phyloP scores from a whole-genome alignment of 169 alveolate genomes.

The Plasmodium cynomolgi region DNA sequence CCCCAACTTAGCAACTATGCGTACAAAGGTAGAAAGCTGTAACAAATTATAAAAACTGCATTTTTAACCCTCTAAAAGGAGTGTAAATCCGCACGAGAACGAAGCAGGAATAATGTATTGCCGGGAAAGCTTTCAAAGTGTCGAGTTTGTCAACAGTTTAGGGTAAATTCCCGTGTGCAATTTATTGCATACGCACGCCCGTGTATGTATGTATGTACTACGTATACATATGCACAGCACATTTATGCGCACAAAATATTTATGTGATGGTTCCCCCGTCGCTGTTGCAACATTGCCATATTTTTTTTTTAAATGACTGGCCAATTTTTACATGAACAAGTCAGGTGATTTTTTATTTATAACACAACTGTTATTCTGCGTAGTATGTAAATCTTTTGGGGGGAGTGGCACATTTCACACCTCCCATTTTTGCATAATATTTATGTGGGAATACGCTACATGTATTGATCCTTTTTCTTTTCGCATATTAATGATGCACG shows the following conservation, averaged over 20 bases:
- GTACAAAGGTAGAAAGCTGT: not conserved
- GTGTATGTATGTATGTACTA: not conserved
- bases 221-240: not conserved
- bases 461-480: not conserved
- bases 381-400: not conserved
- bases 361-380: not conserved
- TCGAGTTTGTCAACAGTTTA: not conserved
- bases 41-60: not conserved
- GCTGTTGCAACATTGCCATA: not conserved
- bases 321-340: not conserved
- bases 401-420: not conserved
- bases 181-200: not conserved
- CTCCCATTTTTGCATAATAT: not conserved
- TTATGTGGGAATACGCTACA: not conserved
- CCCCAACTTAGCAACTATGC: not conserved
- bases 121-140: not conserved
- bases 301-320: not conserved
- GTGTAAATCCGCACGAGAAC: not conserved
- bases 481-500: not conserved
- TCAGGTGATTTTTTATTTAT: not conserved
- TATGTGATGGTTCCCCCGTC: not conserved
- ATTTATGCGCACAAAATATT: not conserved
- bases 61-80: not conserved
- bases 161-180: not conserved
- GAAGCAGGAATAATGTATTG: not conserved